A percentile compares a stretch with the other conserved stretches of the same genome.
These are phyloP conservation scores for Arthrobotrys sphaeroides DNA, from an alignment of 2,329 filamentous ascomycete species.

Conservation along the genomic window DNA sequence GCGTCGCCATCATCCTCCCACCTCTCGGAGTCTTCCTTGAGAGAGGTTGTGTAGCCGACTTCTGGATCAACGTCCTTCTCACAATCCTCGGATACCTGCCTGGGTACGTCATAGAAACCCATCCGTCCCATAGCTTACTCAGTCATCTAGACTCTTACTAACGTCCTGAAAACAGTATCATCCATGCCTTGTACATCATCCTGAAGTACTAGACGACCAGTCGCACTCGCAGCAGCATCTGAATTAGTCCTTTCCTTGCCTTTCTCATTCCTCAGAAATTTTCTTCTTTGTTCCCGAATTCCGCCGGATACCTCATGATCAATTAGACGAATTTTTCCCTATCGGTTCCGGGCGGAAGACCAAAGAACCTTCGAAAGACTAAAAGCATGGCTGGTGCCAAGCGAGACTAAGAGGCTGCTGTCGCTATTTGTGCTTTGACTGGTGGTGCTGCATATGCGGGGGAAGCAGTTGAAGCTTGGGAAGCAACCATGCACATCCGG, in stretches of 20 bases:
- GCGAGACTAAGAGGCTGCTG: constrained; percentile 21
- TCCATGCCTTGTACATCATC: constrained; percentile 80
- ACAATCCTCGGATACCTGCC: constrained; percentile 74
- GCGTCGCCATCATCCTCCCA: constrained; percentile 88
- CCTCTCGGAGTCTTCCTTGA: constrained; percentile 94
- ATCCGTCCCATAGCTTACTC: neutral
- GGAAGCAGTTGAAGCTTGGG: neutral
- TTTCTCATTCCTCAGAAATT: neutral
- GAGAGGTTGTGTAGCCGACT: constrained; percentile 84
- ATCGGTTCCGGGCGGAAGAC: constrained; percentile 49
- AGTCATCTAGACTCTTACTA: constrained; percentile 1
- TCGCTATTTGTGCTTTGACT: constrained; percentile 13
- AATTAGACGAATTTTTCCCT: constrained; percentile 31
- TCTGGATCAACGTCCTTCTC: constrained; percentile 91
- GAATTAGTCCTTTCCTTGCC: constrained; percentile 11
- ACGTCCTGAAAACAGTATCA: constrained; percentile 69
- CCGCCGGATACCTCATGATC: constrained; percentile 40
- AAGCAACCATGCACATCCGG: constrained; percentile 18
- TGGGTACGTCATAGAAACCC: constrained; percentile 29
- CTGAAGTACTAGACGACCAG: constrained; percentile 54
- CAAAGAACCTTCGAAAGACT: neutral
- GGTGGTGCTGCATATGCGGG: constrained; percentile 26
- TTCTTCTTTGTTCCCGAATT: constrained; percentile 36
- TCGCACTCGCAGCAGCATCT: constrained; percentile 9
- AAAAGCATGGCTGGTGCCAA: constrained; percentile 50